These are phyloP conservation scores for Physaria fendleri DNA, from an alignment of 345 rosid genomes.

Conservation along the genomic window DNA sequence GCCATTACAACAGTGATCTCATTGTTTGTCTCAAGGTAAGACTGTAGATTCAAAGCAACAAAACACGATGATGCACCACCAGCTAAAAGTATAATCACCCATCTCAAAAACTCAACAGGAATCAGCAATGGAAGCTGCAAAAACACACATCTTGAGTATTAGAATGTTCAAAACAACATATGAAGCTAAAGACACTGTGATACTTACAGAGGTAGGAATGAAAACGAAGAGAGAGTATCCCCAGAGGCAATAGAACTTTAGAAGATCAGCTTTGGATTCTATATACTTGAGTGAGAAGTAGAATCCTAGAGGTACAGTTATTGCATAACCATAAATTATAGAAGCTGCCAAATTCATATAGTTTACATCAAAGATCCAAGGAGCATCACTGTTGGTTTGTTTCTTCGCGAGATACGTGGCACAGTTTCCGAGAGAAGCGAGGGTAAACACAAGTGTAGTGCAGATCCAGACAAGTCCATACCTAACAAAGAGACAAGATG, in stretches of 20 bases:
- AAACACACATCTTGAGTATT: not conserved
- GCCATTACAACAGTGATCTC: conserved; percentile 48
- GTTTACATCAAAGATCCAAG: conserved; percentile 87
- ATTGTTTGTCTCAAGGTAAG: conserved; percentile 38
- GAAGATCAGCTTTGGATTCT: conserved; percentile 75
- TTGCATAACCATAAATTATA: conserved; percentile 61
- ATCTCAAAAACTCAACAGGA: conserved; percentile 72
- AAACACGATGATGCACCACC: conserved; percentile 69
- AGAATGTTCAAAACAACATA: not conserved
- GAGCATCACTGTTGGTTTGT: conserved; percentile 35
- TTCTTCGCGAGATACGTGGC: conserved; percentile 78
- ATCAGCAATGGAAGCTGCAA: conserved; percentile 73
- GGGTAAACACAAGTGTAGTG: conserved; percentile 77
- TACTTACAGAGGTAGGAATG: conserved; percentile 61
- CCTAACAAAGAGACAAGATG: conserved; percentile 36
- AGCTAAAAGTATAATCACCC: conserved; percentile 69
- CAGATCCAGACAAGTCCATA: conserved; percentile 92
- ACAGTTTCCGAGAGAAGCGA: conserved; percentile 78
- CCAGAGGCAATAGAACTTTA: conserved; percentile 93
- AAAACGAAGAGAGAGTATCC: conserved; percentile 88
- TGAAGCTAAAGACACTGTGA: not conserved
- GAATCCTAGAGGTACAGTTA: conserved; percentile 73
- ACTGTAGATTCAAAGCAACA: conserved; percentile 62
- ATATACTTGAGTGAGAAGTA: conserved; percentile 75
- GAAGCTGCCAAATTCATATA: conserved; percentile 64